A percentile compares a stretch with the other conserved stretches of the same genome.
These are phyloP conservation scores for Antrodiella citrinella DNA, from an alignment of 768 basidiomycete species.

Conservation along the genomic window DNA sequence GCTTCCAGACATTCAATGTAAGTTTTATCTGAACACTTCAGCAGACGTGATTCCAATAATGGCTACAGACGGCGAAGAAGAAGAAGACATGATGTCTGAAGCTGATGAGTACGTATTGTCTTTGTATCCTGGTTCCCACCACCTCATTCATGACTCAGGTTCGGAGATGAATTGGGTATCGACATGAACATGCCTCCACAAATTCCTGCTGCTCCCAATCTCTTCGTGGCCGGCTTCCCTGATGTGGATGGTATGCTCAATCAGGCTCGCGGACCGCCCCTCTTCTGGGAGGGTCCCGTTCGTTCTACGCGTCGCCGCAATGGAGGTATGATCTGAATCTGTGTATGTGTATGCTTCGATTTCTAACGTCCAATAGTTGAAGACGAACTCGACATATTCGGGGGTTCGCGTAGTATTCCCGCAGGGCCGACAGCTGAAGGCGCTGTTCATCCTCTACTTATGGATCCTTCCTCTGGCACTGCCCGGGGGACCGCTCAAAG, in stretches of 20 bases:
- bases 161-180: conserved; percentile 25
- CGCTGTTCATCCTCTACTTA: conserved; percentile 74
- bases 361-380: conserved; percentile 26
- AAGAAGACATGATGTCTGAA: conserved; percentile 23
- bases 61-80: conserved; percentile 22
- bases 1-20: no score
- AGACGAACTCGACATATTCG: conserved; percentile 57
- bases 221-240: conserved; percentile 7
- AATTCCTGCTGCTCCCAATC: conserved; percentile 8
- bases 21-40: conserved; percentile 1
- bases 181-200: conserved; percentile 20
- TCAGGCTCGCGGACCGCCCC: conserved; percentile 24
- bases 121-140: no score
- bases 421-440: conserved; percentile 49
- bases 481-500: conserved; percentile 39
- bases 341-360: conserved; percentile 2
- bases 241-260: conserved; percentile 12
- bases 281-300: conserved; percentile 22
- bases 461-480: conserved; percentile 46
- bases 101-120: conserved; percentile 22
- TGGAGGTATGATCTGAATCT: conserved; percentile 27
- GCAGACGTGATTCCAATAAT: conserved; percentile 21
- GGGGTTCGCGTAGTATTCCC: conserved; percentile 44
- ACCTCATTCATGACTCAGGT: no score
- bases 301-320: conserved; percentile 51